phyloP scores from a whole-genome alignment of 2,329 filamentous ascomycete genomes.

The Graphilbum fragrans region DNA sequence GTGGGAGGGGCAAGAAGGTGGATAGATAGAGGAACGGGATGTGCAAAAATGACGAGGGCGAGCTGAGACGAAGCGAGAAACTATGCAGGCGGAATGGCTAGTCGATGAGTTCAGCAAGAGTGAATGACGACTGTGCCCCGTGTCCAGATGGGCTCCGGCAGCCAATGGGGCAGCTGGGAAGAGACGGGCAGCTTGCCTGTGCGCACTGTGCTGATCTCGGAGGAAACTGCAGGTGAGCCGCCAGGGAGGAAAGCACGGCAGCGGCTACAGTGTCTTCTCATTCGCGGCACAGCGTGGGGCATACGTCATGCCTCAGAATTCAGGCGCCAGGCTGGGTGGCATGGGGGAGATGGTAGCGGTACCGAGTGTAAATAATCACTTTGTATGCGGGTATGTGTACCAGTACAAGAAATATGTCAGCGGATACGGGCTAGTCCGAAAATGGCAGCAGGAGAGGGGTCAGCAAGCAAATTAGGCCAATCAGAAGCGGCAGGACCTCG shows the following conservation, averaged over 20 bases:
- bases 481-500: neutral
- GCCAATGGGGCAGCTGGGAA: slow-evolving; percentile 2
- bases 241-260: neutral
- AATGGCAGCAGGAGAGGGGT: neutral
- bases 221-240: too few relatives aligned
- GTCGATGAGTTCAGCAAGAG: slow-evolving; percentile 1
- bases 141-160: slow-evolving; percentile 1
- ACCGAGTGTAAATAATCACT: too few relatives aligned
- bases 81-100: neutral
- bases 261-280: neutral
- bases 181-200: neutral
- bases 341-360: too few relatives aligned
- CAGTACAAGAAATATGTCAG: too few relatives aligned
- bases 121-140: slow-evolving; percentile 7
- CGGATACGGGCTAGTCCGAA: neutral
- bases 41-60: neutral
- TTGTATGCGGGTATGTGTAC: neutral
- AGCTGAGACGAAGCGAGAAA: neutral
- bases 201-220: slow-evolving; percentile 1
- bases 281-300: too few relatives aligned
- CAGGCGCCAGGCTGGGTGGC: too few relatives aligned
- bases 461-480: neutral
- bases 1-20: too few relatives aligned
- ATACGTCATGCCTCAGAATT: too few relatives aligned
- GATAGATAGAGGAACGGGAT: too few relatives aligned